These are phyloP conservation scores for Cladophialophora bantiana DNA, from an alignment of 2,329 filamentous ascomycete genomes.

Conservation along the genomic window DNA sequence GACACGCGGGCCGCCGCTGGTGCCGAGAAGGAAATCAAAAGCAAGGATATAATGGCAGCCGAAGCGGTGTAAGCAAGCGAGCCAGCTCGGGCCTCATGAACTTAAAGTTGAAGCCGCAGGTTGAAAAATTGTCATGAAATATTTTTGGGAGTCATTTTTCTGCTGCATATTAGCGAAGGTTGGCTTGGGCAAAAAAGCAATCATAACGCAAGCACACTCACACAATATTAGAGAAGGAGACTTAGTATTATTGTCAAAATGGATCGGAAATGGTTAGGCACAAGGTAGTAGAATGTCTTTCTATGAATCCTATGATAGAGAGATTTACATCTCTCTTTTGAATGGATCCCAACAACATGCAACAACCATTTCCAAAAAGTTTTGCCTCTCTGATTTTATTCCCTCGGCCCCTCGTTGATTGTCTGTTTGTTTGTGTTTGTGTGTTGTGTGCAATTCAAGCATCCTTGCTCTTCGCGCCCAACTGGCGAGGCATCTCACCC, in stretches of 20 bases:
- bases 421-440: too few relatives aligned
- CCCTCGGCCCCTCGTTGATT: too few relatives aligned
- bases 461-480: constrained; percentile 36
- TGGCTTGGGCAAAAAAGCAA: constrained; percentile 4
- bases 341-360: not conserved
- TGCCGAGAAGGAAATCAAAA: constrained; percentile 51
- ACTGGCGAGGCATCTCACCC: constrained; percentile 38
- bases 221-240: not conserved
- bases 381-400: too few relatives aligned
- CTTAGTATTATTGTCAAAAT: not conserved
- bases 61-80: constrained; percentile 25
- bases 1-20: constrained; percentile 50
- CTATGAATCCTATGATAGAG: not conserved
- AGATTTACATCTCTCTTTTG: too few relatives aligned
- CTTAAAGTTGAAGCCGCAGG: not conserved
- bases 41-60: constrained; percentile 9
- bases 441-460: constrained; percentile 14
- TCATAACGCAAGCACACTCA: not conserved
- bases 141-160: constrained; percentile 3
- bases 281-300: not conserved
- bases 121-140: not conserved
- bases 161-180: constrained; percentile 27
- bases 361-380: not conserved
- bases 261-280: not conserved
- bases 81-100: not conserved